Evolutionary conservation across 179 eudicot species (phyloP).

Genomic region (Sideroxylon spinosum): DNA sequence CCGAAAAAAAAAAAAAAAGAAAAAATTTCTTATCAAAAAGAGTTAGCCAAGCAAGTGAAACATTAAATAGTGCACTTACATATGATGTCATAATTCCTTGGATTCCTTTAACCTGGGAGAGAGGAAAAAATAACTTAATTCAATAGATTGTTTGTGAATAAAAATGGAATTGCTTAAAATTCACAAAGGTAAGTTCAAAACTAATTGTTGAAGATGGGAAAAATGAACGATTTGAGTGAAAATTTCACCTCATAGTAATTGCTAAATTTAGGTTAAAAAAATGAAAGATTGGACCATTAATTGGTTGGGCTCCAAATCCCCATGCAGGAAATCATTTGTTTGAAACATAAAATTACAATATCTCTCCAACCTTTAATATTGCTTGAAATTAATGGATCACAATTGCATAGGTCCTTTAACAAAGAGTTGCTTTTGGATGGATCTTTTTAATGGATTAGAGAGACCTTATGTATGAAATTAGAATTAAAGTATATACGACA

Average conservation of each 20-base stretch:
- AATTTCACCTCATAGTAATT: conserved; percentile 73
- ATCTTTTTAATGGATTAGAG: neutral
- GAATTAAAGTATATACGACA: conserved; percentile 5
- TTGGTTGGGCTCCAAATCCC: conserved; percentile 99
- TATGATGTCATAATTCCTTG: conserved; percentile 91
- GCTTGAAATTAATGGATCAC: conserved; percentile 45
- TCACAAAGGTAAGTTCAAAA: neutral
- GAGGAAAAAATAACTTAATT: conserved; percentile 14
- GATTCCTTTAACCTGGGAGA: conserved; percentile 84
- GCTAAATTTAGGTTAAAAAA: conserved; percentile 93
- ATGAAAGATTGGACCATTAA: conserved; percentile 97
- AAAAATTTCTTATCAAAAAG: no score
- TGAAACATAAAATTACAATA: conserved; percentile 86
- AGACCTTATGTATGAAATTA: no score
- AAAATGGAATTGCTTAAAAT: neutral
- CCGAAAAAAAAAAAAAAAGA: no score
- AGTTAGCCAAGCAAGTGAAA: conserved; percentile 97
- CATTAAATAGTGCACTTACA: conserved; percentile 74
- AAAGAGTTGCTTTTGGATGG: neutral
- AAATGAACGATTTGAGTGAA: neutral
- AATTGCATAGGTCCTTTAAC: conserved; percentile 8
- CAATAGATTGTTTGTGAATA: neutral
- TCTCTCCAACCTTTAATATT: conserved; percentile 84
- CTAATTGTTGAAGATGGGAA: neutral
- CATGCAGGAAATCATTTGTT: conserved; percentile 91